phyloP scores from a whole-genome alignment of 805 yeast genomes.

The Ogataea angusta region DNA sequence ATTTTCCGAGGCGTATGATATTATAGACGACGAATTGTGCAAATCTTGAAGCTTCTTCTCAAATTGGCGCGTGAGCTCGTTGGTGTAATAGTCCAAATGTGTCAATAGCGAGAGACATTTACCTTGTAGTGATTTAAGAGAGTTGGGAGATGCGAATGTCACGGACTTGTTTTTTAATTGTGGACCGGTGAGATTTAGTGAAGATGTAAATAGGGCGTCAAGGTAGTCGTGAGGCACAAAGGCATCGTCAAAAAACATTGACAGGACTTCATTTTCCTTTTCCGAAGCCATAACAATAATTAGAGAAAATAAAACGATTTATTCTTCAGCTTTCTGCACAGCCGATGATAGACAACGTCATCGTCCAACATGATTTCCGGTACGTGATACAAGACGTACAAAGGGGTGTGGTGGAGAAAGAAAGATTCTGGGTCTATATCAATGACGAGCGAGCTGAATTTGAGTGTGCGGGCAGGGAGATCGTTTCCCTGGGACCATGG shows the following conservation, averaged over 20 bases:
- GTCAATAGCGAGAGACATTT: constrained; percentile 50
- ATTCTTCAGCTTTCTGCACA: constrained; percentile 1
- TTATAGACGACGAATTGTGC: constrained; percentile 48
- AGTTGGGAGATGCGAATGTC: constrained; percentile 32
- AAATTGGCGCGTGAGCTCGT: constrained; percentile 52
- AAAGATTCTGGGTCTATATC: constrained; percentile 17
- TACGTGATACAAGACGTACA: constrained; percentile 16
- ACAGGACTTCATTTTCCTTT: constrained; percentile 42
- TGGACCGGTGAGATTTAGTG: constrained; percentile 24
- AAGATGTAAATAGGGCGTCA: constrained; percentile 54
- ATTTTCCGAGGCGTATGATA: constrained; percentile 35
- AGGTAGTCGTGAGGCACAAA: constrained; percentile 64
- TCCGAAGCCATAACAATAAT: constrained; percentile 4
- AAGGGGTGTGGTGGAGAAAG: constrained; percentile 8
- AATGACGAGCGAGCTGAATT: constrained; percentile 5
- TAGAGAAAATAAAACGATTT: neutral
- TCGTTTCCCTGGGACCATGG: constrained; percentile 1
- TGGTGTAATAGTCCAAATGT: constrained; percentile 61
- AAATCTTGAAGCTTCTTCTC: constrained; percentile 47
- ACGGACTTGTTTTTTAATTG: constrained; percentile 20
- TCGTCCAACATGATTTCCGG: constrained; percentile 20
- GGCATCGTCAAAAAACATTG: constrained; percentile 66
- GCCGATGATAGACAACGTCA: constrained; percentile 10
- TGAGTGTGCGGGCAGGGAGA: constrained; percentile 1
- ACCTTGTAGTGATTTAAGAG: constrained; percentile 41